Evolutionary conservation across 192 early-diverging fungal genomes (phyloP).

Genomic region (Podila verticillata): DNA sequence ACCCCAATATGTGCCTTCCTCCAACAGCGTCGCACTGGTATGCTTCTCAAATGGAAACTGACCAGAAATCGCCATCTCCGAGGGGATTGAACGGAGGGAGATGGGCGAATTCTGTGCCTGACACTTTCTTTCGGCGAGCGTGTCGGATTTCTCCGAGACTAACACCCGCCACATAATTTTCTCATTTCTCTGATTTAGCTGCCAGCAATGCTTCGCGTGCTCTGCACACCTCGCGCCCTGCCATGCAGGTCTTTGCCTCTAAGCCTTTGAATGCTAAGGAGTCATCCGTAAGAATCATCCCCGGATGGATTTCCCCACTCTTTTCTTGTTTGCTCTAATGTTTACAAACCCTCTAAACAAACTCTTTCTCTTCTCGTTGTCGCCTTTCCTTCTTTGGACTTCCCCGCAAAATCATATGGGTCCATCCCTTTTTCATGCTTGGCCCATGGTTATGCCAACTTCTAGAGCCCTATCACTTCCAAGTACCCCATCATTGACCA

Average conservation of each 20-base stretch:
- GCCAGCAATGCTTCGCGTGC: constrained; percentile 58
- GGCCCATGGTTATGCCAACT: background rate
- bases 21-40: constrained; percentile 42
- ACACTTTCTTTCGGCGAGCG: background rate
- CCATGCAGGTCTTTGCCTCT: constrained; percentile 73
- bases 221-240: constrained; percentile 73
- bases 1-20: background rate
- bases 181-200: constrained; percentile 16
- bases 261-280: constrained; percentile 80
- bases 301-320: background rate
- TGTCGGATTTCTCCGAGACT: constrained; percentile 34
- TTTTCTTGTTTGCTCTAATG: background rate
- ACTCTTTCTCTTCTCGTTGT: background rate
- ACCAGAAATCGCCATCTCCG: background rate
- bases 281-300: constrained; percentile 61
- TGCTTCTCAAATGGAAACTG: background rate
- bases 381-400: constrained; percentile 42
- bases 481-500: constrained; percentile 98
- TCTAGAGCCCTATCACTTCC: constrained; percentile 65
- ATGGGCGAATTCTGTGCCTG: background rate
- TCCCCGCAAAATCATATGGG: constrained; percentile 30
- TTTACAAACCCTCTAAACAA: background rate
- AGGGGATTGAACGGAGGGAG: background rate
- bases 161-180: constrained; percentile 2
- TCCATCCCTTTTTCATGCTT: background rate